Conservation (phyloP, 345 rosid species). For the Sisymbrium irio region DNA sequence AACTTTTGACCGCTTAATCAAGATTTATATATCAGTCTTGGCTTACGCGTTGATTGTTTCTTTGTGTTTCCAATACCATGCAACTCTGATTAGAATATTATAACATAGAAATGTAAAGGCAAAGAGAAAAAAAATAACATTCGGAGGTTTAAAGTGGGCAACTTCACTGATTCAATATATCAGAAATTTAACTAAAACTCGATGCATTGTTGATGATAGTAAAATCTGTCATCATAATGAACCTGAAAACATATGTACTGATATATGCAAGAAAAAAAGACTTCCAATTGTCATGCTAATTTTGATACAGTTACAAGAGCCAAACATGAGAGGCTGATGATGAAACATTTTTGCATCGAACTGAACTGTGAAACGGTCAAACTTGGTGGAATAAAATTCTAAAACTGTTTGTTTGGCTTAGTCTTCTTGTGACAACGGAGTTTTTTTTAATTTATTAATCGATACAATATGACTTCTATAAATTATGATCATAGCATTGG, state of each 20-base stretch:
- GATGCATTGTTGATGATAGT: not conserved
- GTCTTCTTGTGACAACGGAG: not conserved
- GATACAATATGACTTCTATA: not conserved
- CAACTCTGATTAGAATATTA: not conserved
- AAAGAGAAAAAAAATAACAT: not conserved
- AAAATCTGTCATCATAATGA: not conserved
- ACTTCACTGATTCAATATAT: not conserved
- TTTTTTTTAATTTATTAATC: not conserved
- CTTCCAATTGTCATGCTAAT: not conserved
- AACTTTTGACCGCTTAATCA: not conserved
- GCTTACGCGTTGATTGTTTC: not conserved
- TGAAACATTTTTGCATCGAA: not conserved
- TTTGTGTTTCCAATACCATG: not conserved
- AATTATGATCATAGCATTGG: not conserved
- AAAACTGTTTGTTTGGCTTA: not conserved
- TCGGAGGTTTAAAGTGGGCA: not conserved
- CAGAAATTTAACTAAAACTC: not conserved
- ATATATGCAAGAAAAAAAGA: not conserved
- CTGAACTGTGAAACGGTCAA: not conserved
- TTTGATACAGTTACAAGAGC: not conserved
- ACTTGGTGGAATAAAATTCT: not conserved
- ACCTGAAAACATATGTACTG: too few relatives aligned
- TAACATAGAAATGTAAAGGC: not conserved
- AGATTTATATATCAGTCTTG: not conserved
- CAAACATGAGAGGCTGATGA: too few relatives aligned